These are phyloP conservation scores for Zymoseptoria passerinii DNA, from an alignment of 2,329 filamentous ascomycete species.

Conservation along the genomic window DNA sequence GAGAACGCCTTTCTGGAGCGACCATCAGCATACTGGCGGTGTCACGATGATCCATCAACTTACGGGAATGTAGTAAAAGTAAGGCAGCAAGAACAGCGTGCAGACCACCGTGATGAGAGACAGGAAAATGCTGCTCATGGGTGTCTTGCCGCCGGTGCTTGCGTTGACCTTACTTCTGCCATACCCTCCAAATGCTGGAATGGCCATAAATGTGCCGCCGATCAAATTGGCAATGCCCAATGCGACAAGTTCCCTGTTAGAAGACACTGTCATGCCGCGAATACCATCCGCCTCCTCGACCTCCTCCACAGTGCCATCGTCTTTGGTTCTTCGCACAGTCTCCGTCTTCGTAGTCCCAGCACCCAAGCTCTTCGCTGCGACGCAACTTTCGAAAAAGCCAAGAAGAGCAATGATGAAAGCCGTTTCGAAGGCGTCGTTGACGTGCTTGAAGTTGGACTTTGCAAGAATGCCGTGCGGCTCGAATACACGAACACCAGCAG, in stretches of 20 bases:
- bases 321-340: slow-evolving; percentile 35
- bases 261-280: slow-evolving; percentile 71
- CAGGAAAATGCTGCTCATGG: slow-evolving; percentile 85
- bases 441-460: slow-evolving; percentile 65
- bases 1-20: slow-evolving; percentile 72
- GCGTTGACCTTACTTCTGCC: slow-evolving; percentile 92
- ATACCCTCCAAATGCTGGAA: slow-evolving; percentile 93
- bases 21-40: not conserved
- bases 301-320: slow-evolving; percentile 24
- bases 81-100: slow-evolving; percentile 74
- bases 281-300: slow-evolving; percentile 45
- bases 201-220: slow-evolving; percentile 81
- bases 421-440: slow-evolving; percentile 79
- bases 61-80: slow-evolving; percentile 93
- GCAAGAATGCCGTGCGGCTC: slow-evolving; percentile 81
- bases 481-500: slow-evolving; percentile 55
- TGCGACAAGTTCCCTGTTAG: slow-evolving; percentile 89
- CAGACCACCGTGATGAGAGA: slow-evolving; percentile 74
- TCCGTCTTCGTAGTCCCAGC: slow-evolving; percentile 46
- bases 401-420: slow-evolving; percentile 88
- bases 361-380: slow-evolving; percentile 85
- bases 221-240: slow-evolving; percentile 86
- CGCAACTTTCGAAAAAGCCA: slow-evolving; percentile 97
- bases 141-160: slow-evolving; percentile 82
- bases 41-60: slow-evolving; percentile 31